Conservation (phyloP, 495 filamentous ascomycete species). For the Lindgomyces ingoldianus region DNA sequence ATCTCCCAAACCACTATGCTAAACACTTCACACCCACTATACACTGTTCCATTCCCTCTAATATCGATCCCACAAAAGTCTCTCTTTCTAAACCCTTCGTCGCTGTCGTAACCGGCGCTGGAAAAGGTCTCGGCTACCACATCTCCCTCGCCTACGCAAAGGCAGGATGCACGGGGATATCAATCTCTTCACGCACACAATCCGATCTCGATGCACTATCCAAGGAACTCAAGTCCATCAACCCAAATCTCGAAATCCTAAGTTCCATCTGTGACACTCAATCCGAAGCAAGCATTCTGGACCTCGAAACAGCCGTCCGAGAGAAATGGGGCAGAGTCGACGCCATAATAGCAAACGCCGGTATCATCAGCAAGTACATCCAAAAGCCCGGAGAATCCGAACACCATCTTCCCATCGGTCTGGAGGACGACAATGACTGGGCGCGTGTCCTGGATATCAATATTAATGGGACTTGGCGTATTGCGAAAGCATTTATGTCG, state of each 20-base stretch:
- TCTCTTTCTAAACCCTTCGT: constrained; percentile 17
- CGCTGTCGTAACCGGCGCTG: constrained; percentile 32
- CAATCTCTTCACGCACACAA: constrained; percentile 25
- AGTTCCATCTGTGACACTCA: constrained; percentile 27
- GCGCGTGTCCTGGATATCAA: constrained; percentile 38
- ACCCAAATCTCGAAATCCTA: constrained; percentile 24
- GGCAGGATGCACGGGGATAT: constrained; percentile 23
- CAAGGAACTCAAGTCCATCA: constrained; percentile 4
- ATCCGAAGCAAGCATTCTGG: constrained; percentile 17
- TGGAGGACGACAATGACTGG: constrained; percentile 36
- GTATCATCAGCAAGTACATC: constrained; percentile 33
- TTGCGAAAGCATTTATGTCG: constrained; percentile 33
- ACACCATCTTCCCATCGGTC: constrained; percentile 27
- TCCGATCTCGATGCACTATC: constrained; percentile 16
- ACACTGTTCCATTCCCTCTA: constrained; percentile 29
- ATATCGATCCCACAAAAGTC: constrained; percentile 8
- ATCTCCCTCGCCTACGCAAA: constrained; percentile 29
- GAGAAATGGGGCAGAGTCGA: constrained; percentile 28
- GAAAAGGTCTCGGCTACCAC: constrained; percentile 30
- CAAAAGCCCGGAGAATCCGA: constrained; percentile 14
- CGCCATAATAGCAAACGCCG: constrained; percentile 29
- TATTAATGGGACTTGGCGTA: constrained; percentile 28
- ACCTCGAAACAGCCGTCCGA: constrained; percentile 18
- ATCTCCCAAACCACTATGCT: constrained; percentile 19
- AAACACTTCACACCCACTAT: constrained; percentile 28